A percentile compares a stretch with the other conserved stretches of the same genome.
phyloP scores from a whole-genome alignment of 176 grass and related monocot species.

The Leersia perrieri region DNA sequence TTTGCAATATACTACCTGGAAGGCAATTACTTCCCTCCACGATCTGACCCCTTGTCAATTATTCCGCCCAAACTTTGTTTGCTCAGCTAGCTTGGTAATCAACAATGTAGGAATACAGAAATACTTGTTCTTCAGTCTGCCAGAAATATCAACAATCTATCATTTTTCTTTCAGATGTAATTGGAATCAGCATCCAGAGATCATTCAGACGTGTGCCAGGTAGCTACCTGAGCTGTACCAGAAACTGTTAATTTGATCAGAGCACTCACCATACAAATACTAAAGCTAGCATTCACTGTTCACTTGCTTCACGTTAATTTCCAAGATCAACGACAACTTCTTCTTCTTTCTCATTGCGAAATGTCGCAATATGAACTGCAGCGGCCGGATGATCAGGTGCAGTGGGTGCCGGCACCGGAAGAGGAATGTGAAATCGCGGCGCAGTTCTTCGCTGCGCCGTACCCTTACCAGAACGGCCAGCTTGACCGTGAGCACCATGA shows the following conservation, averaged over 20 bases:
- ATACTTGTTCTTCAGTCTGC: background rate
- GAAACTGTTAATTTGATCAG: background rate
- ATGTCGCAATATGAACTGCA: slow-evolving; percentile 46
- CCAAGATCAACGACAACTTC: background rate
- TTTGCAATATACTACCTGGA: background rate
- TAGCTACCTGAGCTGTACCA: slow-evolving; percentile 40
- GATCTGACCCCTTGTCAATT: background rate
- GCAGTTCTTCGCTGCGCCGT: slow-evolving; percentile 58
- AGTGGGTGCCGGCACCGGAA: slow-evolving; percentile 34
- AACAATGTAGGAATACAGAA: background rate
- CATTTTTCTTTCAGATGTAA: background rate
- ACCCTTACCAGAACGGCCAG: slow-evolving; percentile 37
- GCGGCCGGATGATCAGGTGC: background rate
- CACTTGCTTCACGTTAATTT: background rate
- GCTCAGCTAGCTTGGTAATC: background rate
- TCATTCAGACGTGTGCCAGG: background rate
- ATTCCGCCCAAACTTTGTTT: background rate
- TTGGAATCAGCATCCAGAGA: background rate
- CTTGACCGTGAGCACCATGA: slow-evolving; percentile 31
- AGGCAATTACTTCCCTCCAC: background rate
- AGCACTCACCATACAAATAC: slow-evolving; percentile 25
- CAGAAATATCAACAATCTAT: background rate
- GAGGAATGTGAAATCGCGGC: slow-evolving; percentile 76
- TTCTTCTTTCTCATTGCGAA: background rate
- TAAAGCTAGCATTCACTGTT: no score